Conservation (phyloP, 352 stramenopile species). For the Pythium aquatile region DNA sequence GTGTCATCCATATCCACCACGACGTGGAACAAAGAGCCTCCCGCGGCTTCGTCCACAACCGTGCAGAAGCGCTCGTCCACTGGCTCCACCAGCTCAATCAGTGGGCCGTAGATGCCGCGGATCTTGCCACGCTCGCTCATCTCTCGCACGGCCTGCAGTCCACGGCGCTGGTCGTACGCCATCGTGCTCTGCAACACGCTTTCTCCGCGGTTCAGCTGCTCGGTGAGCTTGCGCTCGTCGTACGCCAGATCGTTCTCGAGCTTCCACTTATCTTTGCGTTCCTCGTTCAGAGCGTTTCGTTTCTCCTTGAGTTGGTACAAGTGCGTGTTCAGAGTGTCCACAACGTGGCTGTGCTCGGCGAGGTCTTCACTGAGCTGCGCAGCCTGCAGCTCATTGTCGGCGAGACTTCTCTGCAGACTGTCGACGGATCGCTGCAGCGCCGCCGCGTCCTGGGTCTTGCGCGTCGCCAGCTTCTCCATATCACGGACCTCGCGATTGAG, state of each 20-base stretch:
- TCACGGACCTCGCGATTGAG: constrained; percentile 64
- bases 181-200: constrained; percentile 81
- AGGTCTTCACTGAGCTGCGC: constrained; percentile 48
- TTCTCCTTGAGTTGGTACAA: constrained; percentile 77
- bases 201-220: constrained; percentile 74
- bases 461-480: constrained; percentile 53
- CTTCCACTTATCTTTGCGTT: constrained; percentile 80
- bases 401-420: constrained; percentile 38
- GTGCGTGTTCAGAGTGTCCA: constrained; percentile 53
- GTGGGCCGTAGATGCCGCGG: constrained; percentile 89
- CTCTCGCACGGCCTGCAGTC: constrained; percentile 77
- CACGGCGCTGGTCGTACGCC: constrained; percentile 81
- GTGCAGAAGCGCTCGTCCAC: constrained; percentile 91
- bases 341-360: constrained; percentile 43
- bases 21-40: constrained; percentile 97
- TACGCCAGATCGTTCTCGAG: constrained; percentile 77
- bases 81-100: constrained; percentile 95
- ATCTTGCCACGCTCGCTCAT: constrained; percentile 84
- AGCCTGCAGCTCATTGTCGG: constrained; percentile 45
- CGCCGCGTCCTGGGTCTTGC: constrained; percentile 56
- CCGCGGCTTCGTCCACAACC: constrained; percentile 94
- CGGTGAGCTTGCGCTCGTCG: constrained; percentile 68
- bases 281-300: constrained; percentile 73
- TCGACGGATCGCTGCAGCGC: constrained; percentile 45
- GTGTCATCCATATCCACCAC: constrained; percentile 98